phyloP scores from a whole-genome alignment of 129 eudicot genomes.

The Artemisia tridentata region DNA sequence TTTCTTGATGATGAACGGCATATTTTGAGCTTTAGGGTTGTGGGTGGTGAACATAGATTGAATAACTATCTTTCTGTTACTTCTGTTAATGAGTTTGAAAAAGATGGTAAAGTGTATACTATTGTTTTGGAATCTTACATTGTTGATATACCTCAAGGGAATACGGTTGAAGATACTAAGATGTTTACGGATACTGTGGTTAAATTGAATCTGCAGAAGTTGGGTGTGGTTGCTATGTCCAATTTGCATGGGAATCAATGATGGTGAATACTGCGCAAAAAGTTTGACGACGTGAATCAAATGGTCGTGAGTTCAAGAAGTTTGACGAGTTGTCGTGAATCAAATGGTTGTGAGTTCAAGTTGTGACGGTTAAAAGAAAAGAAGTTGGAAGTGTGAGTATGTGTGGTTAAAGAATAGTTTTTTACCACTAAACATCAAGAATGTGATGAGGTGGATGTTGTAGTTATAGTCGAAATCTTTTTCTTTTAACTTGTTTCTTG shows the following conservation, averaged over 20 bases:
- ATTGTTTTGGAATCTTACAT: conserved; percentile 78
- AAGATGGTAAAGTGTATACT: conserved; percentile 49
- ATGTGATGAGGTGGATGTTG: conserved; percentile 10
- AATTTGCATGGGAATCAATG: conserved; percentile 45
- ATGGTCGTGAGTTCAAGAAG: conserved; percentile 15
- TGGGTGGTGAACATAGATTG: conserved; percentile 86
- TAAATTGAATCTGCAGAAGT: conserved; percentile 80
- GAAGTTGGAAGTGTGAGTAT: too few species aligned
- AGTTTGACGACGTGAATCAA: too few species aligned
- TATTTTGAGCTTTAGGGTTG: conserved; percentile 72
- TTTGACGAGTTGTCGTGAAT: too few species aligned
- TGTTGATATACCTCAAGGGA: conserved; percentile 91
- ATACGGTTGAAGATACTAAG: conserved; percentile 81
- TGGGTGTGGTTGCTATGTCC: conserved; percentile 68
- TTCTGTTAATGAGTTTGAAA: conserved; percentile 70
- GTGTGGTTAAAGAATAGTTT: not conserved
- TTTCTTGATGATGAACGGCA: conserved; percentile 66
- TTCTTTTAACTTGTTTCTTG: not conserved
- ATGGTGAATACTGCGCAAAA: conserved; percentile 8
- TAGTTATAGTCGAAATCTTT: conserved; percentile 7
- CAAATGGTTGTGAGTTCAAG: conserved; percentile 13
- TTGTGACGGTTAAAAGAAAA: not conserved
- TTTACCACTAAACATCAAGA: conserved; percentile 14
- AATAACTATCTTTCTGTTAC: conserved; percentile 80
- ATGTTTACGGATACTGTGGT: conserved; percentile 97